Evolutionary conservation across 306 rosid species (phyloP).

Genomic region (Rubus parviflorus): DNA sequence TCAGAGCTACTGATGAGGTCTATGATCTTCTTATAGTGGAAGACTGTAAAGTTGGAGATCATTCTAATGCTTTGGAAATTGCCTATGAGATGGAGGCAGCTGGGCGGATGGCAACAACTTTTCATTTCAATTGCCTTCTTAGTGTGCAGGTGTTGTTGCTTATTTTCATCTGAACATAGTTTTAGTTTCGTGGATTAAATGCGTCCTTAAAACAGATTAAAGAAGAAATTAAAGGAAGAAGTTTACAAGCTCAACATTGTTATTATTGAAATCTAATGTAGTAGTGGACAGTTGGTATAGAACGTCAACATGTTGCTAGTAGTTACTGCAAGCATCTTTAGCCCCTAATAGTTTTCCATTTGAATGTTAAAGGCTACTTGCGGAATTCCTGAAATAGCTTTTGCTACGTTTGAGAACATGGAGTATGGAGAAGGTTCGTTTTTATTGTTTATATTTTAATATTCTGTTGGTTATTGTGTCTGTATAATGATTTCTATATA

Average conservation of each 20-base stretch:
- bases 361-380: slow-evolving; percentile 74
- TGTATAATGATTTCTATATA: neutral
- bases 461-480: slow-evolving; percentile 26
- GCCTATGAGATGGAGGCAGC: slow-evolving; percentile 95
- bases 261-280: neutral
- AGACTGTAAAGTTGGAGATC: slow-evolving; percentile 83
- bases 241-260: neutral
- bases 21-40: slow-evolving; percentile 76
- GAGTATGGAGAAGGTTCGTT: slow-evolving; percentile 86
- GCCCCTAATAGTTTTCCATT: slow-evolving; percentile 31
- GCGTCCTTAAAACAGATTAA: neutral
- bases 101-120: slow-evolving; percentile 95
- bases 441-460: slow-evolving; percentile 4
- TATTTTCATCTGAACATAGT: neutral
- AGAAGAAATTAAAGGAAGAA: neutral
- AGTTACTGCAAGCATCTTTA: slow-evolving; percentile 9
- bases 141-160: slow-evolving; percentile 72
- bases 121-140: slow-evolving; percentile 85
- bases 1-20: slow-evolving; percentile 75
- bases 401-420: slow-evolving; percentile 96
- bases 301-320: neutral
- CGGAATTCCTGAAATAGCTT: slow-evolving; percentile 94
- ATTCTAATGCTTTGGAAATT: slow-evolving; percentile 83
- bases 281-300: neutral
- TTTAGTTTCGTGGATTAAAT: neutral